These are phyloP conservation scores for Colletotrichum endophyticum DNA, from an alignment of 2,329 filamentous ascomycete species.

Conservation along the genomic window DNA sequence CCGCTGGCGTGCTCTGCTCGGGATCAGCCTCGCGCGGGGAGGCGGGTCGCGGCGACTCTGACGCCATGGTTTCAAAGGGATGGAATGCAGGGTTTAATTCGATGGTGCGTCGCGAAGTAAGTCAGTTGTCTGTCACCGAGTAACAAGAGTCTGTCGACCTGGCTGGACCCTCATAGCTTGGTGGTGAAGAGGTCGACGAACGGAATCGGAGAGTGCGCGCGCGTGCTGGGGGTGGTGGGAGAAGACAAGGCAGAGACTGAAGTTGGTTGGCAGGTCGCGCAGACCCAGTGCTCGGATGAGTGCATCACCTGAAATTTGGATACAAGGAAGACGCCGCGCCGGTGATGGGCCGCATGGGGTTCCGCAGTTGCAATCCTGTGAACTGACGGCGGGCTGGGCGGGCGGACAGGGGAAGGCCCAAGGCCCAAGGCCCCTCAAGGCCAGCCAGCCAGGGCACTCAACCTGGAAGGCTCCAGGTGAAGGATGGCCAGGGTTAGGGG, in stretches of 20 bases:
- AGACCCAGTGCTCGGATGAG: neutral
- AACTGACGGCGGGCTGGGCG: conserved; percentile 1
- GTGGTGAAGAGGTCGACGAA: neutral
- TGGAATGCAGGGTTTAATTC: conserved; percentile 17
- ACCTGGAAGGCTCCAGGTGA: neutral
- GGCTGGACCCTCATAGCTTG: conserved; percentile 12
- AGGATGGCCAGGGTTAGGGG: neutral
- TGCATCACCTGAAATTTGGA: conserved; percentile 6
- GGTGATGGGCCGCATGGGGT: neutral
- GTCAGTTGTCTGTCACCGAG: conserved; percentile 11
- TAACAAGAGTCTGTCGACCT: neutral
- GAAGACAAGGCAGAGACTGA: neutral
- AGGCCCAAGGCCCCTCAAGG: neutral
- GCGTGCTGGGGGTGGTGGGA: neutral
- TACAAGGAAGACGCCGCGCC: conserved; percentile 5
- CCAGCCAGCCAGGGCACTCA: neutral
- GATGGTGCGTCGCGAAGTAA: conserved; percentile 6
- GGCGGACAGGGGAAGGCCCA: neutral
- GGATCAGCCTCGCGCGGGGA: conserved; percentile 7
- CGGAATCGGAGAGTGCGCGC: neutral
- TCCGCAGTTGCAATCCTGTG: neutral
- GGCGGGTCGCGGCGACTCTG: conserved; percentile 1
- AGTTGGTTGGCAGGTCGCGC: neutral
- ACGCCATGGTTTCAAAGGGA: conserved; percentile 16
- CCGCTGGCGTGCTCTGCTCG: neutral